These are phyloP conservation scores for Elsinoe perseae DNA, from an alignment of 2,329 filamentous ascomycete genomes.

Conservation along the genomic window DNA sequence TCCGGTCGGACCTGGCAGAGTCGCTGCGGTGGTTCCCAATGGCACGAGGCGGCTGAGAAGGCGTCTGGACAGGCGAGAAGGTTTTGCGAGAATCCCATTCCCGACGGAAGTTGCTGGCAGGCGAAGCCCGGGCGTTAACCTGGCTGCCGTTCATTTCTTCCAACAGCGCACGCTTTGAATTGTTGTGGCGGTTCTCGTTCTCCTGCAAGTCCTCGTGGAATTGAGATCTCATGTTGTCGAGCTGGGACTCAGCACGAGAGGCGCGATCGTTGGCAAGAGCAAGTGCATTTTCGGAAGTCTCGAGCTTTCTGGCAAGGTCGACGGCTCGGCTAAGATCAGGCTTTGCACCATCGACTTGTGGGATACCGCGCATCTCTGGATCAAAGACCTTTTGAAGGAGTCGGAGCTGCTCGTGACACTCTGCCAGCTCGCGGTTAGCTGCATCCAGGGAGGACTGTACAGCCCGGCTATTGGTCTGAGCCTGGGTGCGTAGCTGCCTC, in stretches of 20 bases:
- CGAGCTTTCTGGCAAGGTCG: slow-evolving; percentile 76
- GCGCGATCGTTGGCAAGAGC: slow-evolving; percentile 75
- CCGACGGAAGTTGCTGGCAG: slow-evolving; percentile 55
- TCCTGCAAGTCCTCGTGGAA: slow-evolving; percentile 64
- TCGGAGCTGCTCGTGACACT: slow-evolving; percentile 71
- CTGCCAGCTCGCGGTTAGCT: slow-evolving; percentile 70
- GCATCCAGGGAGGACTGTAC: slow-evolving; percentile 72
- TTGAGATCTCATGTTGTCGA: slow-evolving; percentile 67
- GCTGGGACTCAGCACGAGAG: slow-evolving; percentile 71
- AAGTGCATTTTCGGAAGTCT: slow-evolving; percentile 80
- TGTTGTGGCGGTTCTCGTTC: slow-evolving; percentile 51
- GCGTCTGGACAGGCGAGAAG: slow-evolving; percentile 66
- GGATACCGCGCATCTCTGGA: slow-evolving; percentile 58
- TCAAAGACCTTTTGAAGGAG: slow-evolving; percentile 81
- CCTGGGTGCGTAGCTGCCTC: slow-evolving; percentile 73
- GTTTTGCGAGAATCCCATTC: slow-evolving; percentile 55
- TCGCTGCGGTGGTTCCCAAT: slow-evolving; percentile 61
- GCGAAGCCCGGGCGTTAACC: slow-evolving; percentile 62
- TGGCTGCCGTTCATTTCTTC: slow-evolving; percentile 86
- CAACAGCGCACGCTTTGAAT: slow-evolving; percentile 64
- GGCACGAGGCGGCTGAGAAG: slow-evolving; percentile 56
- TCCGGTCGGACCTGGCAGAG: slow-evolving; percentile 76
- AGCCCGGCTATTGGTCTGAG: slow-evolving; percentile 75
- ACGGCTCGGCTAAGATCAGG: slow-evolving; percentile 59
- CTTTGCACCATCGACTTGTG: slow-evolving; percentile 51